phyloP scores from a whole-genome alignment of 1,284 basidiomycete genomes.

The Chiua sp. region DNA sequence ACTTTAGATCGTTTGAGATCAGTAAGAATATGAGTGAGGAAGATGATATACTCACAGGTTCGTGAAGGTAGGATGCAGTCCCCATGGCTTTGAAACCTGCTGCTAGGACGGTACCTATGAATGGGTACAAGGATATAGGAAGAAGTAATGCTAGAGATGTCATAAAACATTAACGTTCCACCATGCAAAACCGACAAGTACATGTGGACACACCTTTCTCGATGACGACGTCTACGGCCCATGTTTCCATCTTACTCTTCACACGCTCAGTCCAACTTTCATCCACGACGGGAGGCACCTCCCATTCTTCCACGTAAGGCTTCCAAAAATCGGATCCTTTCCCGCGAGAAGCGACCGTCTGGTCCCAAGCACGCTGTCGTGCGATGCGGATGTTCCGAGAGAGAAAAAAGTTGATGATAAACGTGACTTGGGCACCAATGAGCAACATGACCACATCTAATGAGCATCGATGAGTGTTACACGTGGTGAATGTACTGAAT shows the following conservation, averaged over 20 bases:
- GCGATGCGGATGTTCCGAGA: conserved; percentile 79
- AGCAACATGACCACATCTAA: conserved; percentile 79
- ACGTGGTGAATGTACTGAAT: not conserved
- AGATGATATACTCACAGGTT: conserved; percentile 50
- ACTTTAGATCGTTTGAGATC: conserved; percentile 45
- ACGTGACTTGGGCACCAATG: conserved; percentile 72
- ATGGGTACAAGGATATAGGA: conserved; percentile 73
- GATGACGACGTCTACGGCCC: conserved; percentile 57
- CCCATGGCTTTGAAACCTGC: conserved; percentile 73
- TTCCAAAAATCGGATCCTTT: conserved; percentile 87
- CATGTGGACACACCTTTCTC: conserved; percentile 46
- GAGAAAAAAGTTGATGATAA: conserved; percentile 81
- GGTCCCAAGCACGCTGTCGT: conserved; percentile 76
- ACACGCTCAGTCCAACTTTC: conserved; percentile 37
- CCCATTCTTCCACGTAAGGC: conserved; percentile 89
- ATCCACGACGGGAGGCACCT: conserved; percentile 60
- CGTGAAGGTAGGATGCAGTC: conserved; percentile 74
- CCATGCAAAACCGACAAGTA: not conserved
- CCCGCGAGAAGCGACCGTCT: conserved; percentile 79
- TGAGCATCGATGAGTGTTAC: not conserved
- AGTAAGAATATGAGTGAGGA: not conserved
- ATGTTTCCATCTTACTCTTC: conserved; percentile 50
- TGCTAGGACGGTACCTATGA: conserved; percentile 67
- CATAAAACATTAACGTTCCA: not conserved
- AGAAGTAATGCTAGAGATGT: conserved; percentile 61